A percentile compares a stretch with the other conserved stretches of the same genome.
These are phyloP conservation scores for Aspergillus steynii DNA, from an alignment of 495 filamentous ascomycete species.

Conservation along the genomic window DNA sequence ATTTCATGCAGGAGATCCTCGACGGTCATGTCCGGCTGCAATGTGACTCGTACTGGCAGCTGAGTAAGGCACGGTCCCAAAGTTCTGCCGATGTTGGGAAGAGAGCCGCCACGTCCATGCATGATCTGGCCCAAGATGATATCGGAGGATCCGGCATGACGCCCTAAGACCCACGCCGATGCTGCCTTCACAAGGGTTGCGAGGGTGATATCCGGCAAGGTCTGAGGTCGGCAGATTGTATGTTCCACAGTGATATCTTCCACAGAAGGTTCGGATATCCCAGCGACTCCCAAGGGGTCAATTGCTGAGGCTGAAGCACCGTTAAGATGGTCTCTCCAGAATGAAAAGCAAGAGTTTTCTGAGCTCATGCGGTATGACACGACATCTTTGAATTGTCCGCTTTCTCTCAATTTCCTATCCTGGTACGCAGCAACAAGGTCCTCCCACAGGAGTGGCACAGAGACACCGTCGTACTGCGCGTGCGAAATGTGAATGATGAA, in stretches of 20 bases:
- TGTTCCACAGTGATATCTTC: background rate
- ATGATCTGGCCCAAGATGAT: conserved; percentile 44
- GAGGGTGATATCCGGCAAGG: conserved; percentile 30
- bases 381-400: conserved; percentile 52
- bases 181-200: conserved; percentile 47
- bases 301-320: conserved; percentile 15
- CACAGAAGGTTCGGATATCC: background rate
- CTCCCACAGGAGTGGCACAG: conserved; percentile 51
- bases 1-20: conserved; percentile 42
- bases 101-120: conserved; percentile 46
- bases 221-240: background rate
- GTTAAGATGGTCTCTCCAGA: conserved; percentile 27
- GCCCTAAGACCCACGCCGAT: conserved; percentile 38
- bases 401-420: conserved; percentile 25
- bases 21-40: conserved; percentile 34
- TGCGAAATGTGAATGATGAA: conserved; percentile 59
- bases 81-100: conserved; percentile 43
- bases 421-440: conserved; percentile 43
- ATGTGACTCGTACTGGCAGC: conserved; percentile 45
- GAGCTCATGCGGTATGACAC: conserved; percentile 38
- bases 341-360: background rate
- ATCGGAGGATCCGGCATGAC: conserved; percentile 31
- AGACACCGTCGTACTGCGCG: conserved; percentile 65
- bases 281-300: conserved; percentile 4
- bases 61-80: conserved; percentile 51